These are phyloP conservation scores for Penicillium crystallinum DNA, from an alignment of 495 filamentous ascomycete genomes.

Conservation along the genomic window DNA sequence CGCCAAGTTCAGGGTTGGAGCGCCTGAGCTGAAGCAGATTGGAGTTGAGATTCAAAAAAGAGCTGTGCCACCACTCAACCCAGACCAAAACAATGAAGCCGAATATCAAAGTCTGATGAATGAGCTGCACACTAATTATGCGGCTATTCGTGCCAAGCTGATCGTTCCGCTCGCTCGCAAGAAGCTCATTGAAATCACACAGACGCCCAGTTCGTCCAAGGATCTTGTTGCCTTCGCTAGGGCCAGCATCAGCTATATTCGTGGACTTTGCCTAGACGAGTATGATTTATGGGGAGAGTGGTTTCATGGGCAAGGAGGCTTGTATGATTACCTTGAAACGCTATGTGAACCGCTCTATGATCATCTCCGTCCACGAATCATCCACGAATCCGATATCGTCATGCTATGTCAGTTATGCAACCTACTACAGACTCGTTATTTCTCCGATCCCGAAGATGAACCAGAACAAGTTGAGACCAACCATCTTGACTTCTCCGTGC, in stretches of 20 bases:
- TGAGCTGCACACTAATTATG: slow-evolving; percentile 62
- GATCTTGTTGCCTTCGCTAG: slow-evolving; percentile 66
- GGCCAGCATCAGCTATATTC: slow-evolving; percentile 63
- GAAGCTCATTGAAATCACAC: slow-evolving; percentile 61
- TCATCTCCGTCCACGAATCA: slow-evolving; percentile 61
- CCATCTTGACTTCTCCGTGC: slow-evolving; percentile 59
- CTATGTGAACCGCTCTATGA: slow-evolving; percentile 75
- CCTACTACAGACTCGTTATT: slow-evolving; percentile 77
- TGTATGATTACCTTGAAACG: slow-evolving; percentile 68
- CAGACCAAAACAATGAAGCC: slow-evolving; percentile 56
- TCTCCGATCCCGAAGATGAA: slow-evolving; percentile 68
- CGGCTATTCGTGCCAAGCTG: slow-evolving; percentile 52
- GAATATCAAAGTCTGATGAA: slow-evolving; percentile 64
- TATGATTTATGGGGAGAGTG: slow-evolving; percentile 71
- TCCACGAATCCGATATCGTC: slow-evolving; percentile 65
- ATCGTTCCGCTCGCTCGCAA: slow-evolving; percentile 54
- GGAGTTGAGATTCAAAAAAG: slow-evolving; percentile 65
- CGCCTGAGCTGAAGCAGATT: slow-evolving; percentile 60
- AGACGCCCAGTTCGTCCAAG: slow-evolving; percentile 60
- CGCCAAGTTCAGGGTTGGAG: slow-evolving; percentile 69
- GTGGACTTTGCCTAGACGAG: slow-evolving; percentile 67
- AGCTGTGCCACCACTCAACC: slow-evolving; percentile 54
- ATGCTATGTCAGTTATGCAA: slow-evolving; percentile 78
- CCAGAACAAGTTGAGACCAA: slow-evolving; percentile 48
- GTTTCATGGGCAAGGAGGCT: slow-evolving; percentile 63